Conservation (phyloP, 106 monocot genomes). For the Dendrobium nobile region DNA sequence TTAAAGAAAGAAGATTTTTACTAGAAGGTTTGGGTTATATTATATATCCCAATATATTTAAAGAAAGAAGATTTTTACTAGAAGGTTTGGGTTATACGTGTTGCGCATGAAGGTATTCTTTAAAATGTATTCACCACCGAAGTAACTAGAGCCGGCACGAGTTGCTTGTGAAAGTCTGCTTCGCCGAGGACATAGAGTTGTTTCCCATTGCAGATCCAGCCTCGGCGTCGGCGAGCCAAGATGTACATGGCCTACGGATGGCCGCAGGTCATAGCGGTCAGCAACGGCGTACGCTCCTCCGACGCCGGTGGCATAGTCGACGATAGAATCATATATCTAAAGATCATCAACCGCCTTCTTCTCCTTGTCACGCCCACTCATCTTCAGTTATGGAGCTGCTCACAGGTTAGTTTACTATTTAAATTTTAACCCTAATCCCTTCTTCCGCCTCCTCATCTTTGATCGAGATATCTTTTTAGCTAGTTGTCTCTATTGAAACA, state of each 20-base stretch:
- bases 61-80: no score
- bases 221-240: conserved; percentile 5
- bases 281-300: conserved; percentile 27
- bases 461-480: not conserved
- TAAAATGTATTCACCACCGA: no score
- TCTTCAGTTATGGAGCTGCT: conserved; percentile 85
- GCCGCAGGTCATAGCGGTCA: conserved; percentile 90
- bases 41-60: no score
- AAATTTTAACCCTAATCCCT: not conserved
- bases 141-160: no score
- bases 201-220: not conserved
- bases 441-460: not conserved
- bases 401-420: conserved; percentile 41
- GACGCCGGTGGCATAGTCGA: not conserved
- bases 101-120: no score
- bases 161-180: not conserved
- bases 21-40: no score
- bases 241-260: conserved; percentile 99
- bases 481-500: conserved; percentile 11
- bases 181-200: not conserved
- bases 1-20: no score
- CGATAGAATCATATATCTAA: conserved; percentile 62
- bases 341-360: conserved; percentile 47
- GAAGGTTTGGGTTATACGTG: no score
- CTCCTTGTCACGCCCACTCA: conserved; percentile 69